Base-by-base conservation (phyloP, 352 stramenopile species). In the Pythium periplocum region DNA sequence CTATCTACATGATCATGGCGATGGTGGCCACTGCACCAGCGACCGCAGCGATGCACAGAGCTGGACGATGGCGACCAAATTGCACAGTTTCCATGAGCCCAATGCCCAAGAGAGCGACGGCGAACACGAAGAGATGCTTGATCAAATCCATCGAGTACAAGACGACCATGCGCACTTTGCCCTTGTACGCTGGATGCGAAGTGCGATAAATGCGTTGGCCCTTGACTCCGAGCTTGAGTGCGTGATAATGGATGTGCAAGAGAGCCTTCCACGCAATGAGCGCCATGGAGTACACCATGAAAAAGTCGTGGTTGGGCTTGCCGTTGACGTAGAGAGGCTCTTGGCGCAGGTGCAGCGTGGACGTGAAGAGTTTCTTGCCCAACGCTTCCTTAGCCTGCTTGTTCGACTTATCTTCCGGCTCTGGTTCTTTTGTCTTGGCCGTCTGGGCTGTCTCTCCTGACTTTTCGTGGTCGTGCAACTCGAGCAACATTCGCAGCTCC, bases 191-290 rank as follows among this genome's bases (percentile, higher is more conserved):
- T 7, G 58, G 58, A 48, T 60, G 58, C 47, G 57, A 44, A 4
- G 48, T 46, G 5, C 31, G 26, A 32, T 61, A 48, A 36, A 60
- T 47, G 4, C 42, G 34, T 42, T 65, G 58, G 31, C 58, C 58
- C 6, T 53, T 48, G 30, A 53, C 1, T 11, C 33, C 41, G 17
- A 65, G 58, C 43, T 65, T 65, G 37, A 65, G 26, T 6, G 58
- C 58, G 2, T 65, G 58, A 43, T 51, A 65, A 33, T 65, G 52
- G 44, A 65, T 65, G 42, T 57, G 58, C 4, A 65, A 48, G 48
- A 54, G 58, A n/a, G 58, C 58, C 42, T 65, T 45, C 58, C 58
- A 65, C 2, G 58, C 58, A 51, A 65, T 61, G 48, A 61, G 54
- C 31, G 44, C 48, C 58, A 65, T 65, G 3, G 48, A 30, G 32